phyloP scores from a whole-genome alignment of 78 protist species.

The Dictyostelium purpureum region DNA sequence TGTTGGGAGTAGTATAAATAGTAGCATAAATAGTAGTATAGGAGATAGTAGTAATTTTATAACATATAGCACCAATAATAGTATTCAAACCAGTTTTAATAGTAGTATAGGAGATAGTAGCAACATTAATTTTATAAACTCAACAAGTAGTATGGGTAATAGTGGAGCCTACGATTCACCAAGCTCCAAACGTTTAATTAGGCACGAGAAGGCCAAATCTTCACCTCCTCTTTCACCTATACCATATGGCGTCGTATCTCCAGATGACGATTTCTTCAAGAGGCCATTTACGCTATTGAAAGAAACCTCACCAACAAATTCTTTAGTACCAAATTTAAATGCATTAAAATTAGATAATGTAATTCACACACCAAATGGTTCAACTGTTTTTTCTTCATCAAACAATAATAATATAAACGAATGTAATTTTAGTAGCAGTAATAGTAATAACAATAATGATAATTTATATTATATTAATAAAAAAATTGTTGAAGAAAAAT shows the following conservation, averaged over 20 bases:
- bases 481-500: not conserved
- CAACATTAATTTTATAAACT: not conserved
- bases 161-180: not conserved
- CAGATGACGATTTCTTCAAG: not conserved
- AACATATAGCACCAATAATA: not conserved
- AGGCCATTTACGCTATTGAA: not conserved
- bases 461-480: not conserved
- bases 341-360: not conserved
- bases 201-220: constrained; percentile 21
- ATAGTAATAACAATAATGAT: not conserved
- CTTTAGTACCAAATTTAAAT: constrained; percentile 1
- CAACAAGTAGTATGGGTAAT: not conserved
- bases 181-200: not conserved
- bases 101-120: not conserved
- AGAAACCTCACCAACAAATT: not conserved
- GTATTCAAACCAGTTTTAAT: not conserved
- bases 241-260: no score
- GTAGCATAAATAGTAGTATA: not conserved
- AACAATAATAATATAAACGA: not conserved
- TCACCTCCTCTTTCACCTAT: constrained; percentile 38
- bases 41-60: not conserved
- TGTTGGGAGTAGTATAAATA: not conserved
- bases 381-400: not conserved
- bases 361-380: not conserved
- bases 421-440: not conserved